A percentile compares a stretch with the other conserved stretches of the same genome.
phyloP scores from a whole-genome alignment of 2,329 filamentous ascomycete species.

The Cryphonectria carpinicola region DNA sequence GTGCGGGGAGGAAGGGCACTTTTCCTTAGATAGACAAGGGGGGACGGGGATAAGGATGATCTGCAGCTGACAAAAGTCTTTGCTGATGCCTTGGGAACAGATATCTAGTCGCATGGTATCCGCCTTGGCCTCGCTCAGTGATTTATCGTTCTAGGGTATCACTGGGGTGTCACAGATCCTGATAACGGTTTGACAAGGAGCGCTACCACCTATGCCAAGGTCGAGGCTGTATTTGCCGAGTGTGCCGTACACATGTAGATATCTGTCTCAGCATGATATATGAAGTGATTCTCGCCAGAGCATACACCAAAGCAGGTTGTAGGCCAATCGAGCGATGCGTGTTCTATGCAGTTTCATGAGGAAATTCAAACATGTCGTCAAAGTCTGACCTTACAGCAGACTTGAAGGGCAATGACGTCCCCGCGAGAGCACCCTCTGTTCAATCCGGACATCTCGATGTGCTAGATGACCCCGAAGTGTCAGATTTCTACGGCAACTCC shows the following conservation, averaged over 20 bases:
- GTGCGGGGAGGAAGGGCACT: too few species aligned
- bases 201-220: neutral
- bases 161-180: neutral
- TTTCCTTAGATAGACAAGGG: too few species aligned
- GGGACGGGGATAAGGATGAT: too few species aligned
- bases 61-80: too few species aligned
- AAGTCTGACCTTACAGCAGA: constrained; percentile 1
- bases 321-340: neutral
- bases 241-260: neutral
- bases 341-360: neutral
- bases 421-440: constrained; percentile 11
- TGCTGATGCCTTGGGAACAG: too few species aligned
- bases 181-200: neutral
- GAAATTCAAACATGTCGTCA: constrained; percentile 15
- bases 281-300: neutral
- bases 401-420: constrained; percentile 10
- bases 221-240: neutral
- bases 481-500: constrained; percentile 43
- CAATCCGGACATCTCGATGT: constrained; percentile 16
- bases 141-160: too few species aligned
- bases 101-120: neutral
- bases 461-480: constrained; percentile 37
- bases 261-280: neutral
- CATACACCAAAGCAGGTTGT: neutral
- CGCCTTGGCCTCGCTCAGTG: neutral